Evolutionary conservation across 2,329 filamentous ascomycete species (phyloP).

Genomic region (Colletotrichum caudatum): DNA sequence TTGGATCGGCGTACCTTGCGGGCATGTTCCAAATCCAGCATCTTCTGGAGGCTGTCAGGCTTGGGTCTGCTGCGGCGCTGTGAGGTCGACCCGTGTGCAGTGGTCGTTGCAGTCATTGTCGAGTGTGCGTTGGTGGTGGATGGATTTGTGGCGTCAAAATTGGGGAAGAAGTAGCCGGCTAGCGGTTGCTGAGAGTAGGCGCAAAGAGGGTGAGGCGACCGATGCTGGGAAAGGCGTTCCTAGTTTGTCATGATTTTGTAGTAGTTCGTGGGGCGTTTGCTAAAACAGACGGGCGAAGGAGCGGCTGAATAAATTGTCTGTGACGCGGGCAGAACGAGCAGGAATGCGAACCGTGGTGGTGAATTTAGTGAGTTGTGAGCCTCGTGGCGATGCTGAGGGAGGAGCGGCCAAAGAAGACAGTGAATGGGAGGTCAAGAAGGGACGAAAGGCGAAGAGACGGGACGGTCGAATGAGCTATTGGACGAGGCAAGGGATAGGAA

Average conservation of each 20-base stretch:
- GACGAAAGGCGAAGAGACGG: background rate
- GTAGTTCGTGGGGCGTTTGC: slow-evolving; percentile 22
- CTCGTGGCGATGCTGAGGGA: background rate
- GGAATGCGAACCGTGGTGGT: slow-evolving; percentile 12
- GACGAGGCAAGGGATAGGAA: slow-evolving; percentile 4
- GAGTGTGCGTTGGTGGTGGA: background rate
- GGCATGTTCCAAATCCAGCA: slow-evolving; percentile 70
- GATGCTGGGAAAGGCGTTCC: slow-evolving; percentile 23
- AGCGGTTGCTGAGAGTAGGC: slow-evolving; percentile 20
- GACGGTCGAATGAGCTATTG: background rate
- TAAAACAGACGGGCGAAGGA: background rate
- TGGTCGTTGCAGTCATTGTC: slow-evolving; percentile 30
- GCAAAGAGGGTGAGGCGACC: slow-evolving; percentile 21
- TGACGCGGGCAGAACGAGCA: slow-evolving; percentile 6
- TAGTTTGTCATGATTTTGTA: slow-evolving; percentile 24
- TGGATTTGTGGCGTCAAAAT: slow-evolving; percentile 26
- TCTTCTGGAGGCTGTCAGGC: slow-evolving; percentile 62
- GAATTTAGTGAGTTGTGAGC: slow-evolving; percentile 11
- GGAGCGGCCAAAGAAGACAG: background rate
- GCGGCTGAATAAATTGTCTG: slow-evolving; percentile 1
- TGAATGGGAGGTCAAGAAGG: background rate
- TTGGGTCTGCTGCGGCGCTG: slow-evolving; percentile 10
- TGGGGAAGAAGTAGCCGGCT: background rate
- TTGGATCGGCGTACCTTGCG: slow-evolving; percentile 61
- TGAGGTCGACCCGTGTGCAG: slow-evolving; percentile 16